Conservation (phyloP, 2,329 filamentous ascomycete genomes). For the Fusarium liriodendri region DNA sequence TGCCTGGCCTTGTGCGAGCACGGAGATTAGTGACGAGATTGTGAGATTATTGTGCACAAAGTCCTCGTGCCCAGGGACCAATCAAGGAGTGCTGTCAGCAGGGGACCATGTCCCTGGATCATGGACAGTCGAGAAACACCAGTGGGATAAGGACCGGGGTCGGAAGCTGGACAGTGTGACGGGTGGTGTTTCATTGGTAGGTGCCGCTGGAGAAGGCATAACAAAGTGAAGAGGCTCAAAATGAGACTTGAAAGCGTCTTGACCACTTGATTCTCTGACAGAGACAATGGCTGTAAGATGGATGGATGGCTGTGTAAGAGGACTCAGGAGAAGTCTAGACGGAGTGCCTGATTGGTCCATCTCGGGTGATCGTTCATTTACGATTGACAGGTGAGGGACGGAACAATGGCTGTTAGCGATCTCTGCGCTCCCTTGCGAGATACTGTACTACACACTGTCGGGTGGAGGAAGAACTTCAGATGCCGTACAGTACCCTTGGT, state of each 20-base stretch:
- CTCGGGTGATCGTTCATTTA: neutral
- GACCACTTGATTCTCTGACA: constrained; percentile 11
- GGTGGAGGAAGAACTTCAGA: neutral
- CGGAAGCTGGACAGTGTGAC: neutral
- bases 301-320: neutral
- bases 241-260: constrained; percentile 1
- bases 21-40: constrained; percentile 32
- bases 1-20: constrained; percentile 13
- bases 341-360: constrained; percentile 19
- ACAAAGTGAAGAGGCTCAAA: constrained; percentile 16
- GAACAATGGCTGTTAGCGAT: neutral
- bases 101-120: neutral
- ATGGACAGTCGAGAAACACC: neutral
- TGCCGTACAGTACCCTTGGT: neutral
- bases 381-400: neutral
- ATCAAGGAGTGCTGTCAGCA: constrained; percentile 3
- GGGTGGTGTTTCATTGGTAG: constrained; percentile 22
- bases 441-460: neutral
- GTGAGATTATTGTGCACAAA: constrained; percentile 18
- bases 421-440: neutral
- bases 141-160: neutral
- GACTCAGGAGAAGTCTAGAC: neutral
- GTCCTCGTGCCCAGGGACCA: neutral
- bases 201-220: neutral
- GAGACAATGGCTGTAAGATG: neutral